Evolutionary conservation across 2,329 filamentous ascomycete genomes (phyloP), one percentile per base, ranked within the genome.

Genomic region (Verticillium isaacii): DNA sequence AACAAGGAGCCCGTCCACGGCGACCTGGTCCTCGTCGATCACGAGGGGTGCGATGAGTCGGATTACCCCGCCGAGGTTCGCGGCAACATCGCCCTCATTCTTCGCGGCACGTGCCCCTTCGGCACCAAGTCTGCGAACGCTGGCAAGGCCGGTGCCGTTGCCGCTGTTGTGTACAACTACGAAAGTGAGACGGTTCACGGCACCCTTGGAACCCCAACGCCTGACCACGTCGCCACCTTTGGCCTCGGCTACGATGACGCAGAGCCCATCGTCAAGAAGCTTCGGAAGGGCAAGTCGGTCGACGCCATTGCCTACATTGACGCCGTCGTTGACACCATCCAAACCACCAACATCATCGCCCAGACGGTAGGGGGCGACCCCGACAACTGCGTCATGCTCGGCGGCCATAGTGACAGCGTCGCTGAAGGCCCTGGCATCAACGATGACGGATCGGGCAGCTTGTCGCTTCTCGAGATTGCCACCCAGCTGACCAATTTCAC

Each of bases 131-230:
- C 89, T 1, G 82, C 81, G 60, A 77, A 84, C 15, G 90, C 91
- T 6, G 89, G 87, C 52, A 80, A 78, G 57, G 89, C 89, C 1
- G 89, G 90, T 23, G 91, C 91, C 5, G 73, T 85, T 3, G 91
- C 87, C 1, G 89, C 88, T 1, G 76, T 95, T 15, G 80, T 95
- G 58, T 93, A 91, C 76, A 92, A 94, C 78, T 89, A 88, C 66
- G 85, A 86, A 57, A 75, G 82, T 1, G 89, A 85, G 1, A 73
- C 76, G 3, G 75, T 92, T 1, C 80, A 82, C 58, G 91, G 90
- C 50, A 93, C 90, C 1, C 79, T 95, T 3, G 90, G 88, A 12
- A 79, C 77, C 0, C 86, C 88, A 0, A 77, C 77, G 0, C 77
- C 80, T 12, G 68, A 86, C 59, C 84, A 92, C 67, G 79, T 90